phyloP scores from a whole-genome alignment of 148 eudicot genomes.

The Cornus controversa region DNA sequence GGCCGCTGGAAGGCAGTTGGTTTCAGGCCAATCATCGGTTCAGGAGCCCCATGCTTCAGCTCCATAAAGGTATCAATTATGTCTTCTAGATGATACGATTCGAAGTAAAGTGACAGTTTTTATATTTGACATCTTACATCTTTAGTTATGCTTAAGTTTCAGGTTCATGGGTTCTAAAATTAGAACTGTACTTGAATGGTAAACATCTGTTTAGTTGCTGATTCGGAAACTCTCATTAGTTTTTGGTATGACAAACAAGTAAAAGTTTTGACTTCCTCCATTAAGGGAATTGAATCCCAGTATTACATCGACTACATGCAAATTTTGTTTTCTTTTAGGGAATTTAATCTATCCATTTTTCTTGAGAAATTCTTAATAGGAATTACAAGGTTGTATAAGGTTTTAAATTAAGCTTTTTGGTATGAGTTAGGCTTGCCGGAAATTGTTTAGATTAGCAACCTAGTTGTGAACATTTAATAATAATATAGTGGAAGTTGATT shows the following conservation, averaged over 20 bases:
- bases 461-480: background rate
- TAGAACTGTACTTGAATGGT: too few relatives aligned
- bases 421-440: background rate
- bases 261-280: background rate
- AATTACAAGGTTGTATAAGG: background rate
- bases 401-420: too few relatives aligned
- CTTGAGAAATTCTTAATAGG: background rate
- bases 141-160: background rate
- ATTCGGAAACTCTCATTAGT: background rate
- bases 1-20: constrained; percentile 78
- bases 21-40: constrained; percentile 70
- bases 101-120: too few relatives aligned
- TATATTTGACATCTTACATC: too few relatives aligned
- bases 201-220: background rate
- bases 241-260: background rate
- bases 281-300: background rate
- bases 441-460: background rate
- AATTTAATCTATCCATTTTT: background rate
- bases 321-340: background rate
- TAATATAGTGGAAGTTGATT: background rate
- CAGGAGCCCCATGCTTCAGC: constrained; percentile 92
- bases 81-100: background rate
- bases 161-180: too few relatives aligned
- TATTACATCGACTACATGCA: background rate
- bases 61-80: constrained; percentile 64